phyloP scores from a whole-genome alignment of 2,329 filamentous ascomycete genomes.

The Rugonectria rugulosa region DNA sequence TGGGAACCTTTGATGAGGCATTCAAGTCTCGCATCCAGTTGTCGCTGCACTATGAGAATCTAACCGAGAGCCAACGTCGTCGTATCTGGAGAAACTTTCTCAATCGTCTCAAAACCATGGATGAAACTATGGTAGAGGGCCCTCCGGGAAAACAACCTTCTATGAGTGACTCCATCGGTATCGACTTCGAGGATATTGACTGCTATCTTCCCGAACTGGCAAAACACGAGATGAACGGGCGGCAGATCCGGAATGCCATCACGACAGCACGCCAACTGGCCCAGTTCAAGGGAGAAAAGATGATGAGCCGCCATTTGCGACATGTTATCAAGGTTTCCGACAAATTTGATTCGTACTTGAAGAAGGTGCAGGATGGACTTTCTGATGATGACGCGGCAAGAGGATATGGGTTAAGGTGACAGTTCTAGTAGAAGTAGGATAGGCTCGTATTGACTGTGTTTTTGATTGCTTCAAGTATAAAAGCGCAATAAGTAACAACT shows the following conservation, averaged over 20 bases:
- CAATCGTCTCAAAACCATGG: slow-evolving; percentile 21
- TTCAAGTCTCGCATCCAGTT: slow-evolving; percentile 48
- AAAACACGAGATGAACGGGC: slow-evolving; percentile 47
- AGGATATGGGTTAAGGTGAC: no score
- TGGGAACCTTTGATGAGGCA: slow-evolving; percentile 46
- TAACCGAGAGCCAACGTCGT: slow-evolving; percentile 29
- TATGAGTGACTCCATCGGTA: neutral
- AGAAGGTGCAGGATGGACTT: neutral
- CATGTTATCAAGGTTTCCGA: slow-evolving; percentile 3
- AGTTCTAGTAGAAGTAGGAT: no score
- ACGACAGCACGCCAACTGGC: slow-evolving; percentile 40
- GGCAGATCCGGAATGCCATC: slow-evolving; percentile 51
- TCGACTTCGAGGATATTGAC: neutral
- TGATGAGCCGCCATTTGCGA: slow-evolving; percentile 1
- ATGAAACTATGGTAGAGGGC: neutral
- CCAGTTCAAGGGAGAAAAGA: slow-evolving; percentile 1
- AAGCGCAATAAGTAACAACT: no score
- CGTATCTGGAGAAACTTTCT: slow-evolving; percentile 43
- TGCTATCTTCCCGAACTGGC: slow-evolving; percentile 39
- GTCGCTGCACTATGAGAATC: slow-evolving; percentile 42
- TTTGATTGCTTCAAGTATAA: no score
- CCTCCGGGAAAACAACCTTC: neutral
- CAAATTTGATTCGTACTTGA: slow-evolving; percentile 21
- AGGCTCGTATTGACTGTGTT: no score
- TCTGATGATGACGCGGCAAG: no score